A percentile compares a stretch with the other conserved stretches of the same genome.
Evolutionary conservation across 2,329 filamentous ascomycete species (phyloP).

Genomic region (Aspergillus jensenii): DNA sequence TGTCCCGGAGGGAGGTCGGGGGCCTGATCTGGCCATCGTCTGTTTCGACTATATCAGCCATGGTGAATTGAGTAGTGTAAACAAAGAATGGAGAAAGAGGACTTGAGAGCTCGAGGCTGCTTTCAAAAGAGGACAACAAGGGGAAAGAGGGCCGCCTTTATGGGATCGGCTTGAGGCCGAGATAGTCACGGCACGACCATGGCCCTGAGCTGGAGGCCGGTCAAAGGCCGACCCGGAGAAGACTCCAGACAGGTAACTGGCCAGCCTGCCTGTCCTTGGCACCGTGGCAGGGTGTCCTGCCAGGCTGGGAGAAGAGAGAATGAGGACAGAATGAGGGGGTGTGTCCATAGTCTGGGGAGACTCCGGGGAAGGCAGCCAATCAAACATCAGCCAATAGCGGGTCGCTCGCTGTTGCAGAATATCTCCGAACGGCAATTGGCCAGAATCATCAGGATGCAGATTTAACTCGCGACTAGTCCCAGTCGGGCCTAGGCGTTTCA

Average conservation of each 20-base stretch:
- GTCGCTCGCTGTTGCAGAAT: too few species aligned
- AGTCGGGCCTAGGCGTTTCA: too few species aligned
- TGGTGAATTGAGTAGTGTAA: not conserved
- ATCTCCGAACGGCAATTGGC: too few species aligned
- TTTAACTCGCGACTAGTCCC: too few species aligned
- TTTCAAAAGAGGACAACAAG: not conserved
- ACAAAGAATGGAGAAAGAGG: not conserved
- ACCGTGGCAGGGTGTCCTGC: too few species aligned
- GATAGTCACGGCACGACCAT: not conserved
- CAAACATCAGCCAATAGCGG: rapidly evolving
- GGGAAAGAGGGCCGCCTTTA: not conserved
- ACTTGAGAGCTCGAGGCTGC: not conserved
- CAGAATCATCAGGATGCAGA: too few species aligned
- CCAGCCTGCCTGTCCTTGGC: not conserved
- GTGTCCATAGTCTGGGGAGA: not conserved
- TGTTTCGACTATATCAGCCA: slow-evolving; percentile 1
- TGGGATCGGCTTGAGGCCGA: not conserved
- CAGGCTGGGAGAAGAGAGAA: too few species aligned
- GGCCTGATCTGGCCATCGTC: not conserved
- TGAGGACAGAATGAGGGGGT: too few species aligned
- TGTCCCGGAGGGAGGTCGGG: not conserved
- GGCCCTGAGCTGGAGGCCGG: not conserved
- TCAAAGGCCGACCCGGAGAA: not conserved
- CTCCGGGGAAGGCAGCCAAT: too few species aligned
- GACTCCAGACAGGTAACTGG: not conserved